Evolutionary conservation across 75 land plant species (phyloP).

Genomic region (Ceratopteris richardii): DNA sequence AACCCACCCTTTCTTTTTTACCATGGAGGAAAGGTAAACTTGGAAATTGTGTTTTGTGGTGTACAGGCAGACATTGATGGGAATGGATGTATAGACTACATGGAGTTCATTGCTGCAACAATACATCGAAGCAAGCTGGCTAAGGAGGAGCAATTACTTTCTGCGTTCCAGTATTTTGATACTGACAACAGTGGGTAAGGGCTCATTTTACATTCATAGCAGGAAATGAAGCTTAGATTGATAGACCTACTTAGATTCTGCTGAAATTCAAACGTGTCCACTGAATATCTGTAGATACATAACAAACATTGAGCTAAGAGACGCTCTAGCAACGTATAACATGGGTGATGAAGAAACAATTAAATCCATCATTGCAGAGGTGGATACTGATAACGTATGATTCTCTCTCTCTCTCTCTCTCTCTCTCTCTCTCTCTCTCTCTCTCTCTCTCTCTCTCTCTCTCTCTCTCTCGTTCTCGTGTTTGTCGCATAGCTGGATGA

Average conservation of each 20-base stretch:
- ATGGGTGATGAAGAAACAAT: constrained; percentile 59
- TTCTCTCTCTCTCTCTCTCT: too few species aligned
- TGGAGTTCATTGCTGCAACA: constrained; percentile 78
- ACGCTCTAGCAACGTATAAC: constrained; percentile 50
- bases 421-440: too few species aligned
- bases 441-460: too few species aligned
- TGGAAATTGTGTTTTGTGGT: too few species aligned
- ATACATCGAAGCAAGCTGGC: constrained; percentile 66
- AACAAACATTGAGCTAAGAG: constrained; percentile 62
- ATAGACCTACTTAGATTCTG: too few species aligned
- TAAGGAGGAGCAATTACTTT: constrained; percentile 52
- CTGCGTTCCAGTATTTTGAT: constrained; percentile 70
- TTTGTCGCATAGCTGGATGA: too few species aligned
- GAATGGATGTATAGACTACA: constrained; percentile 75
- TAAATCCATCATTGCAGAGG: constrained; percentile 59
- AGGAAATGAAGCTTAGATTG: too few species aligned
- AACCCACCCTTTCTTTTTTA: too few species aligned
- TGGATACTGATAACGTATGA: constrained; percentile 72
- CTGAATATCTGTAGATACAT: constrained; percentile 48
- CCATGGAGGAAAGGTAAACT: too few species aligned
- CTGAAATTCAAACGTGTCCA: too few species aligned
- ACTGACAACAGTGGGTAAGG: constrained; percentile 62
- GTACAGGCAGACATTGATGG: constrained; percentile 86
- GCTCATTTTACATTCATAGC: too few species aligned
- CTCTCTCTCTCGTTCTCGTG: too few species aligned